Base-by-base conservation (phyloP, 2,329 filamentous ascomycete species). In the Diaporthe caulivora region DNA sequence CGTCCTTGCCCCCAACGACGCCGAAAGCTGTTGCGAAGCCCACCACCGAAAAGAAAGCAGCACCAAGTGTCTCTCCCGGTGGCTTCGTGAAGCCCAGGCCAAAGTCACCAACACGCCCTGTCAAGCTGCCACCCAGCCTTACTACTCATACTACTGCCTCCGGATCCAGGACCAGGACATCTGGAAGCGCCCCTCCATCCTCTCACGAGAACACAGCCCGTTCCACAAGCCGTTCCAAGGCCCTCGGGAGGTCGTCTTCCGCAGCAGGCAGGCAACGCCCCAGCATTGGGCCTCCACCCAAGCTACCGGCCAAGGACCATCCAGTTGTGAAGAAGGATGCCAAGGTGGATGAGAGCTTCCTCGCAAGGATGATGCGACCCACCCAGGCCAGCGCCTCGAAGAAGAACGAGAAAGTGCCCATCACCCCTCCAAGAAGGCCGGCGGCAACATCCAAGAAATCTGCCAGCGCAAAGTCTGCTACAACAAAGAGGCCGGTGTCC, bases 291-390 rank as follows among this genome's bases (percentile, higher is more conserved):
- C 88, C 86, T 2, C 89, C 90, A 10, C 88, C 90, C 3, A 92
- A 90, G 81, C 91, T 89, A 76, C 80, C 85, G 13, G 83, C 88
- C 74, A 80, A 86, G 81, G 86, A 87, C 55, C 79, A 86, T 77
- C 78, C 88, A 67, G 75, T 86, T 9, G 81, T 84, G 1, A 88
- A 87, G 77, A 85, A 86, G 74, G 85, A 88, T 34, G 86, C 85
- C 60, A 88, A 88, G 24, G 86, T 93, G 1, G 92, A 94, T 76
- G 92, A 94, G 76, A 83, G 90, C 18, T 95, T 95, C 82, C 84
- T 95, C 34, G 93, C 92, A n/a, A 90, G 93, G 69, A 95, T 95
- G 93, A 95, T 92, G 90, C 87, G 93, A 53, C 93, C 93, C 2
- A 95, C 93, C 0, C 89, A 92, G 57, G 86, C 90, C 58, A 72